Percentiles rank a stretch among this genome's conserved stretches.
phyloP scores from a whole-genome alignment of 2,329 filamentous ascomycete genomes.

The Stachybotrys echinatus region DNA sequence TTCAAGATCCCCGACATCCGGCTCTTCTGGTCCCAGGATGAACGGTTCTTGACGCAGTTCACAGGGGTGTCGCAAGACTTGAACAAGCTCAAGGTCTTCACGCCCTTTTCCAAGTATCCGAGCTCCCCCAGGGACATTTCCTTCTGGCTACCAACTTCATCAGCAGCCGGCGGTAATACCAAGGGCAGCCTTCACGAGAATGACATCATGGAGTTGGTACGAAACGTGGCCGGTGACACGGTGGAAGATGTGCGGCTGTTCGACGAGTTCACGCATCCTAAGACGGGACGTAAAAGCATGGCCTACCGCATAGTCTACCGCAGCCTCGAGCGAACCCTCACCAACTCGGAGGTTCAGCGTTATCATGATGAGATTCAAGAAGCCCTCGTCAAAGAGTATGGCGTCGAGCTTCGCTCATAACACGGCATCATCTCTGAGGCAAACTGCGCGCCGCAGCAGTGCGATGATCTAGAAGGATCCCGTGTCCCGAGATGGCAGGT shows the following conservation, averaged over 20 bases:
- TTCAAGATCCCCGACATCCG: slow-evolving; percentile 96
- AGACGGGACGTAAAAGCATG: slow-evolving; percentile 74
- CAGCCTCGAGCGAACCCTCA: slow-evolving; percentile 85
- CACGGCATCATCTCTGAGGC: no score
- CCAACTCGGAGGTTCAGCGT: slow-evolving; percentile 71
- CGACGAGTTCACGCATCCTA: slow-evolving; percentile 86
- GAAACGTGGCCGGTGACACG: slow-evolving; percentile 72
- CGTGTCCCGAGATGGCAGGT: no score
- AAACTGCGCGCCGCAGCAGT: no score
- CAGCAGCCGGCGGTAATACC: slow-evolving; percentile 42
- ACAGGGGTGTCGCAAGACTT: slow-evolving; percentile 50
- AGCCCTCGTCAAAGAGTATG: slow-evolving; percentile 63
- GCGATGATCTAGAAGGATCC: no score
- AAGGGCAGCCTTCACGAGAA: slow-evolving; percentile 74
- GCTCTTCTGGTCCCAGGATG: slow-evolving; percentile 87
- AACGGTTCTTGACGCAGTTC: slow-evolving; percentile 85
- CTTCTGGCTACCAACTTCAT: slow-evolving; percentile 70
- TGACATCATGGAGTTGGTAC: slow-evolving; percentile 93
- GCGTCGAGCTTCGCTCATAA: slow-evolving; percentile 59
- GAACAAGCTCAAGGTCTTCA: slow-evolving; percentile 55
- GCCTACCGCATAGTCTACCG: slow-evolving; percentile 94
- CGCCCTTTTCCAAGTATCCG: slow-evolving; percentile 87
- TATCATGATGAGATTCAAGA: slow-evolving; percentile 65
- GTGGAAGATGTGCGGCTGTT: slow-evolving; percentile 83
- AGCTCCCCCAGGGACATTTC: slow-evolving; percentile 87